Base-by-base conservation (phyloP, 2,329 filamentous ascomycete species). In the Botrytis fragariae region DNA sequence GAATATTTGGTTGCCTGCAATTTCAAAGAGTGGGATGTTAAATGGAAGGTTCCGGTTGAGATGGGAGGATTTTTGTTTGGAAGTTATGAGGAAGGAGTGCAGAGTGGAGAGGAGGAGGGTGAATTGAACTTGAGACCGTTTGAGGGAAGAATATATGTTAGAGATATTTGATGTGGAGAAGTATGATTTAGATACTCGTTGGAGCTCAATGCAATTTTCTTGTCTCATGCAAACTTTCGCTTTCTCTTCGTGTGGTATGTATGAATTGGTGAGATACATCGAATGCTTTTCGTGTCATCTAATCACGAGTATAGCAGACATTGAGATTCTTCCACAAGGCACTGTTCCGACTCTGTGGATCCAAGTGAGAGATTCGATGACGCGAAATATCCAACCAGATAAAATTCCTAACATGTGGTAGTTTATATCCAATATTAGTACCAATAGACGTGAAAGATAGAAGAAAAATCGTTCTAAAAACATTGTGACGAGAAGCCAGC, bases 1-100 rank as follows among this genome's bases (percentile, higher is more conserved):
- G 51, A 45, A 16, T 48, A 51, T 64, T 20, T 71, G 42, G 22
- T 71, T 10, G 69, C 22, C 14, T 71, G 69, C n/a, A 71, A 71
- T 37, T 71, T 71, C 22, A 64, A 68, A 10, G 65, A 57, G 10
- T 32, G 48, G 48, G 48, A 57, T 57, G 65, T 68, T 10, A 42
- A 9, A 7, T 68, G 65, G 65, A 32, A 42, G n/a, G 16, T 42
- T 57, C 65, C 48, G 4, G 65, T 68, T 32, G 35, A 42, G 37
- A 68, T 16, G 10, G 65, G 65, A 18, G 16, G 3, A 5, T 7
- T 57, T 5, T 44, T 68, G 35, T 57, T 68, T 3, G 65, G 65
- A 12, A 68, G 65, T 16, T 68, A 68, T 29, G 65, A 68, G 48
- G 64, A 39, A 5, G 48, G 37, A 6, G 48, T 54, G 5, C 35